phyloP scores from a whole-genome alignment of 2,329 filamentous ascomycete genomes.

The Ceratocystis colombiana region DNA sequence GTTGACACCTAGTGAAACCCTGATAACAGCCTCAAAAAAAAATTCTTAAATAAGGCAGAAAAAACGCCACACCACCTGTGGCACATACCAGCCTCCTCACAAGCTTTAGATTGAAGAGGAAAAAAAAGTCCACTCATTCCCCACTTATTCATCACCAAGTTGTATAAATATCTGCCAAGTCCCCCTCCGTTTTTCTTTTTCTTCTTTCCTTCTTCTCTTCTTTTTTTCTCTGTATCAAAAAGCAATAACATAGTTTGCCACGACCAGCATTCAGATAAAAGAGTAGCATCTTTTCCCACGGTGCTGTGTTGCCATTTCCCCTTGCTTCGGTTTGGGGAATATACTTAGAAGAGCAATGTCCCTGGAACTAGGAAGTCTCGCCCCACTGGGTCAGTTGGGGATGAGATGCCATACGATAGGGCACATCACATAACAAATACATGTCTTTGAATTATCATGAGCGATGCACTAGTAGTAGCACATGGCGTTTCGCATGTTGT shows the following conservation, averaged over 20 bases:
- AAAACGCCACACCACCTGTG: background rate
- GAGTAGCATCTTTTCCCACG: constrained; percentile 19
- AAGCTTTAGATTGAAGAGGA: background rate
- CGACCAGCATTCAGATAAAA: constrained; percentile 25
- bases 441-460: background rate
- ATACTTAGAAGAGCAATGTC: constrained; percentile 26
- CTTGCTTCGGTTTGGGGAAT: constrained; percentile 22
- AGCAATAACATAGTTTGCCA: constrained; percentile 26
- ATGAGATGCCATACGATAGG: constrained; percentile 26
- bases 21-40: background rate
- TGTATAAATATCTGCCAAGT: constrained; percentile 21
- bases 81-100: constrained; percentile 3
- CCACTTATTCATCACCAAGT: background rate
- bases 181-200: constrained; percentile 14
- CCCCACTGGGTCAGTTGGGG: constrained; percentile 25
- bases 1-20: background rate
- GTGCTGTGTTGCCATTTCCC: constrained; percentile 26
- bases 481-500: too few species aligned
- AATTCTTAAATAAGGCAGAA: background rate
- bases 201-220: constrained; percentile 23
- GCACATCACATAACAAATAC: constrained; percentile 20
- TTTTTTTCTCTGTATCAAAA: constrained; percentile 26
- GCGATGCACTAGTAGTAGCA: background rate
- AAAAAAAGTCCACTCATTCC: constrained; percentile 4
- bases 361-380: constrained; percentile 26